Evolutionary conservation across 116 monocot species (phyloP).

Genomic region (Cymodocea nodosa): DNA sequence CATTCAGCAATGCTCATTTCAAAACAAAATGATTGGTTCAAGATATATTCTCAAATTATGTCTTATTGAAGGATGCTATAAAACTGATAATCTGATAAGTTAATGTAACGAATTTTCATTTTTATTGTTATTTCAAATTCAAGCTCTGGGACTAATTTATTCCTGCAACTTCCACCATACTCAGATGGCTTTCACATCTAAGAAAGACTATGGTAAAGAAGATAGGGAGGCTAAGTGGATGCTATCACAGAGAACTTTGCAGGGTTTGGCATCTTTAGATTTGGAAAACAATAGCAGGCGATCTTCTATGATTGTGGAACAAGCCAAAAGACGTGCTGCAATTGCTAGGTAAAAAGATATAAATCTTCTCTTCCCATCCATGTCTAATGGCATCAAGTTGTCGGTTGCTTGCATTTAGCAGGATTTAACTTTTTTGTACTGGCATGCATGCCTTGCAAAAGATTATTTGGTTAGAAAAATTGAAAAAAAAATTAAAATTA

Average conservation of each 20-base stretch:
- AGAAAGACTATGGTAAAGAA: constrained; percentile 79
- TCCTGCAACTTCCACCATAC: no score
- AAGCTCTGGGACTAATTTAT: neutral
- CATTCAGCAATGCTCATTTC: no score
- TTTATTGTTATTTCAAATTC: neutral
- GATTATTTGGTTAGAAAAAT: no score
- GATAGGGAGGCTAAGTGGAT: constrained; percentile 90
- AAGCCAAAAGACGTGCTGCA: constrained; percentile 76
- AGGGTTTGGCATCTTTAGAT: constrained; percentile 62
- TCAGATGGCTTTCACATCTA: constrained; percentile 75
- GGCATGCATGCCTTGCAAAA: no score
- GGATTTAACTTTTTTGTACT: no score
- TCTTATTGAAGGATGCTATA: no score
- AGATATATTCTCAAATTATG: no score
- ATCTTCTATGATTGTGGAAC: constrained; percentile 79
- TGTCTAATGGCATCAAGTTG: constrained; percentile 10
- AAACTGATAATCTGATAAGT: no score
- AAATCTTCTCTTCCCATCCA: neutral
- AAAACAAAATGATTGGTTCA: no score
- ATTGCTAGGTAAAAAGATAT: constrained; percentile 46
- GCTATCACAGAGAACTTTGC: constrained; percentile 72
- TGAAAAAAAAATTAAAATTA: no score
- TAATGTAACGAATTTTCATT: neutral
- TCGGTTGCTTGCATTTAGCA: neutral
- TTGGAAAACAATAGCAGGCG: constrained; percentile 74